Evolutionary conservation across 2,329 filamentous ascomycete species (phyloP).

Genomic region (Ceratocystis smalleyi): DNA sequence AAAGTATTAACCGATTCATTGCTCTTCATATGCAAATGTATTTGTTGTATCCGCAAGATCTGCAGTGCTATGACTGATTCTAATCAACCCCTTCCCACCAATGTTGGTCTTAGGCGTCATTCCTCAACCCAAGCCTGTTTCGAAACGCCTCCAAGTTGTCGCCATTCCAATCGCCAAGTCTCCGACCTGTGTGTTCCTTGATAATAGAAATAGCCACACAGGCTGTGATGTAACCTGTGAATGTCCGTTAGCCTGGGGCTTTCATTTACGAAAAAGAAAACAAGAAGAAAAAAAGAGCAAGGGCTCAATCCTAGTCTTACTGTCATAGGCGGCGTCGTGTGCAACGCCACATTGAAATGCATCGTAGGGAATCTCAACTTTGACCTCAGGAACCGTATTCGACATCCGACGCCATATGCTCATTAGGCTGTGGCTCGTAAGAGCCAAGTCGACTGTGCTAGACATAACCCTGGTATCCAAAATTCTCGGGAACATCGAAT

Average conservation of each 20-base stretch:
- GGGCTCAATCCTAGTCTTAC: conserved; percentile 22
- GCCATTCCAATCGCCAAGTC: neutral
- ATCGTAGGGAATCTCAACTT: conserved; percentile 31
- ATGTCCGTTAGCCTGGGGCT: conserved; percentile 10
- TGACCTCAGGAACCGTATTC: neutral
- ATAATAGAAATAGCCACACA: conserved; percentile 23
- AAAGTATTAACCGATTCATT: neutral
- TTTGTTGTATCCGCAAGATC: neutral
- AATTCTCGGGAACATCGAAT: conserved; percentile 35
- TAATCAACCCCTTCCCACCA: too few species aligned
- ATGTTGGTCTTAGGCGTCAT: too few species aligned
- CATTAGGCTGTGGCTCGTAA: conserved; percentile 18
- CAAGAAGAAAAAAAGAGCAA: too few species aligned
- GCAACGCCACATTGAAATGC: conserved; percentile 10
- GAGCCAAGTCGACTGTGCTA: conserved; percentile 23
- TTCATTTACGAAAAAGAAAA: too few species aligned
- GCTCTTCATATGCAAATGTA: neutral
- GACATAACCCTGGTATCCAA: conserved; percentile 48
- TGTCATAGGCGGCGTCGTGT: conserved; percentile 49
- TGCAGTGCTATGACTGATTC: neutral
- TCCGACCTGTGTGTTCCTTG: conserved; percentile 20
- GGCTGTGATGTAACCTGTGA: conserved; percentile 29
- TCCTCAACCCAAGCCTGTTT: neutral
- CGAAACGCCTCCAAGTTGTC: neutral
- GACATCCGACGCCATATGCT: neutral